Evolutionary conservation across 2,329 filamentous ascomycete species (phyloP).

Genomic region (Sordariomycetes sp.): DNA sequence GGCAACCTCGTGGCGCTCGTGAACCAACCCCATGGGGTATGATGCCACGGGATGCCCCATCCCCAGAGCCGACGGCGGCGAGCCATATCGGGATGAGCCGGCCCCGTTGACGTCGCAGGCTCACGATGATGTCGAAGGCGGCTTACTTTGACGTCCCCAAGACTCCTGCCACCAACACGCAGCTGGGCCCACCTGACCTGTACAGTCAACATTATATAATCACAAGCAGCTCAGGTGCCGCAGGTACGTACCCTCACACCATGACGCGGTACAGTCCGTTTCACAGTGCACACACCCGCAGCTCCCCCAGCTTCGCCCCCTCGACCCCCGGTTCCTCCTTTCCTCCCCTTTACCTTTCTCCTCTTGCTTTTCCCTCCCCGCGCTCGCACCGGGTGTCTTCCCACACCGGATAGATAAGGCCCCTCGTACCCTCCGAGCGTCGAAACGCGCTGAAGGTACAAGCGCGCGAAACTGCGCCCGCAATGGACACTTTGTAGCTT

Average conservation of each 20-base stretch:
- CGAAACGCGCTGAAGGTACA: neutral
- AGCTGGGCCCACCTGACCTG: neutral
- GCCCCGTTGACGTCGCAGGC: too few species aligned
- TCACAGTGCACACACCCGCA: neutral
- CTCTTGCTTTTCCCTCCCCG: neutral
- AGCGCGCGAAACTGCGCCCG: neutral
- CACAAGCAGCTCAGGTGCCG: neutral
- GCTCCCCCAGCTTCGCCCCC: neutral
- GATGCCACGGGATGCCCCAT: too few species aligned
- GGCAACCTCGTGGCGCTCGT: too few species aligned
- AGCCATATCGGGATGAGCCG: too few species aligned
- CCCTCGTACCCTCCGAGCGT: neutral
- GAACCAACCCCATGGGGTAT: too few species aligned
- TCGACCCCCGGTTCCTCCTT: neutral
- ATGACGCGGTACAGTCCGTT: neutral
- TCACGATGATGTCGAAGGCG: too few species aligned
- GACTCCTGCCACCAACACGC: neutral
- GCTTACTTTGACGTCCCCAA: neutral
- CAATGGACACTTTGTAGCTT: neutral
- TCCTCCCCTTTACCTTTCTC: neutral
- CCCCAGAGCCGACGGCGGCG: too few species aligned
- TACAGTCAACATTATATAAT: neutral
- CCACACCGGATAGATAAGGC: neutral
- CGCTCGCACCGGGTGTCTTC: neutral
- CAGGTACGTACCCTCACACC: neutral